Percentiles rank a stretch among this genome's conserved stretches.
Conservation (phyloP, 2,329 filamentous ascomycete genomes). For the Aotearoamyces nothofagi region DNA sequence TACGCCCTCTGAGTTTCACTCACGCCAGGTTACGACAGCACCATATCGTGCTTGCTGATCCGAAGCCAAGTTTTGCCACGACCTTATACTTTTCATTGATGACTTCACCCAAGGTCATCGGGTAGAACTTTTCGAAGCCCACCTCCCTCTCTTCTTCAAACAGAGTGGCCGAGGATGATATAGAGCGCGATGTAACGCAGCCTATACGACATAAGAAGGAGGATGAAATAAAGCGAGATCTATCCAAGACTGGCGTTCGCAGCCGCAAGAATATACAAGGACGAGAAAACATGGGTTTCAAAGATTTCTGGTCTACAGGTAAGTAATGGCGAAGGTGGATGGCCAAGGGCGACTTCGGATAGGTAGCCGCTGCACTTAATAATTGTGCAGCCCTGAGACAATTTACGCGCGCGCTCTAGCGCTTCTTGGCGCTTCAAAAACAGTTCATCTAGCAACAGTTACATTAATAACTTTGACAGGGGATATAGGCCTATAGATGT, state of each 20-base stretch:
- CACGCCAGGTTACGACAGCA: constrained; percentile 22
- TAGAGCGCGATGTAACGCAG: constrained; percentile 8
- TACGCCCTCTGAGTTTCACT: constrained; percentile 7
- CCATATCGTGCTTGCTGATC: constrained; percentile 27
- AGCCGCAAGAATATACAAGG: constrained; percentile 9
- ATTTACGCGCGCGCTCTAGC: too few species aligned
- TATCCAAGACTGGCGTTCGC: constrained; percentile 9
- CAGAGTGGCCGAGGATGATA: constrained; percentile 6
- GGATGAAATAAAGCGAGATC: constrained; percentile 9
- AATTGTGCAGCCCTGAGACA: too few species aligned
- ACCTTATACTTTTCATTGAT: constrained; percentile 21
- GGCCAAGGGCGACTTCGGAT: constrained; percentile 5
- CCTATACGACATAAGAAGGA: constrained; percentile 8
- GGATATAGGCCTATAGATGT: too few species aligned
- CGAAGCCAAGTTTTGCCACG: constrained; percentile 27
- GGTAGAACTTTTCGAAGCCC: constrained; percentile 11
- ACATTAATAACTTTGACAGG: too few species aligned
- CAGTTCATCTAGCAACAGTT: too few species aligned
- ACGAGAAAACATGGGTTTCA: constrained; percentile 9
- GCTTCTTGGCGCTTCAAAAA: too few species aligned
- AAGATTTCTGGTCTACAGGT: constrained; percentile 7
- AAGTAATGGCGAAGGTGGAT: constrained; percentile 7
- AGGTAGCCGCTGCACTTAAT: constrained; percentile 2
- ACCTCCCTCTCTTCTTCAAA: constrained; percentile 12
- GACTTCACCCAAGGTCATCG: constrained; percentile 12